Conservation (phyloP, 768 basidiomycete genomes). For the Trametopsis cervina region DNA sequence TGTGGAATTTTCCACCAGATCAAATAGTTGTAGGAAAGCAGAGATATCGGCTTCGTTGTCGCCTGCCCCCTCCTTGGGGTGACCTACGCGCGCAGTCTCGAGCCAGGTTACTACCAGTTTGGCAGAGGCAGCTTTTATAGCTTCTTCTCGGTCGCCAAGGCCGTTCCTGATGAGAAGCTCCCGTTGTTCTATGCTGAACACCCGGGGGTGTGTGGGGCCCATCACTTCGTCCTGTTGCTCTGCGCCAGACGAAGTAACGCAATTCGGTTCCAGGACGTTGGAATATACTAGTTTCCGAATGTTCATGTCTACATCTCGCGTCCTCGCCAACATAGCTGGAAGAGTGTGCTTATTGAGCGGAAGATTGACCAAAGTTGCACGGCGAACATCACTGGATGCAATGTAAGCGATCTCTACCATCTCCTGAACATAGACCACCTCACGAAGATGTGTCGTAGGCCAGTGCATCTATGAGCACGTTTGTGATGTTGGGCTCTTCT, state of each 20-base stretch:
- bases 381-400: conserved; percentile 72
- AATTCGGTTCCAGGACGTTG: conserved; percentile 43
- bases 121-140: conserved; percentile 66
- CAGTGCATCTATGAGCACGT: conserved; percentile 62
- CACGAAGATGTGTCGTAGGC: conserved; percentile 72
- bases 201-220: conserved; percentile 55
- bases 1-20: conserved; percentile 49
- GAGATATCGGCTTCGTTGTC: conserved; percentile 33
- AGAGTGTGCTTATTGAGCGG: conserved; percentile 50
- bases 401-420: neutral
- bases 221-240: conserved; percentile 11
- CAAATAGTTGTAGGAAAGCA: conserved; percentile 50
- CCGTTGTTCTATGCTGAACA: conserved; percentile 63
- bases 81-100: conserved; percentile 37
- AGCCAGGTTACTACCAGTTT: conserved; percentile 74
- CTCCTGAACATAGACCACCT: conserved; percentile 27
- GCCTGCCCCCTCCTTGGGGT: conserved; percentile 29
- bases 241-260: conserved; percentile 21
- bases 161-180: conserved; percentile 77
- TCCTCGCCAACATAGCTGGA: conserved; percentile 62
- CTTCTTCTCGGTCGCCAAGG: conserved; percentile 75
- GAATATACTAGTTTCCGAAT: conserved; percentile 73
- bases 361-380: conserved; percentile 67
- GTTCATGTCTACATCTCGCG: conserved; percentile 69
- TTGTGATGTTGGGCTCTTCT: conserved; percentile 50